Evolutionary conservation across 179 eudicot genomes (phyloP).

Genomic region (Heliamphora pulchella): DNA sequence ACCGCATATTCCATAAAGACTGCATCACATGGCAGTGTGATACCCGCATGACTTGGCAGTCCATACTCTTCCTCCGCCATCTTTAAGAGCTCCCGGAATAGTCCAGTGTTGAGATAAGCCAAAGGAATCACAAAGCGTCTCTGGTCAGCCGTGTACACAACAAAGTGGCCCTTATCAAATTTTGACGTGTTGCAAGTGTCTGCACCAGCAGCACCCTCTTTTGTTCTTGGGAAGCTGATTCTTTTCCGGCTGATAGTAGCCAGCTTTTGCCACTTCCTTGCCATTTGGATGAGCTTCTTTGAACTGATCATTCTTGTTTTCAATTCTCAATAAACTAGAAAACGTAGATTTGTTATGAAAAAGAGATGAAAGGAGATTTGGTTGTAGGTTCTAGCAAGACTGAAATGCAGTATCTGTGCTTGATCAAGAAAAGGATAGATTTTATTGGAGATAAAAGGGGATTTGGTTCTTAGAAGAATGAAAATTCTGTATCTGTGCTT

Average conservation of each 20-base stretch:
- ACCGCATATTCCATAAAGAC: slow-evolving; percentile 26
- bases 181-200: background rate
- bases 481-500: background rate
- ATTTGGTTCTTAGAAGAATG: background rate
- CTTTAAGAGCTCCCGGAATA: slow-evolving; percentile 27
- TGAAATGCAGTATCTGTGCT: no score
- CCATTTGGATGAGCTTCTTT: slow-evolving; percentile 28
- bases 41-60: slow-evolving; percentile 29
- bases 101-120: slow-evolving; percentile 17
- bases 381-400: background rate
- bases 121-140: slow-evolving; percentile 35
- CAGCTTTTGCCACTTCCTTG: slow-evolving; percentile 33
- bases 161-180: slow-evolving; percentile 32
- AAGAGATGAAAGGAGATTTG: background rate
- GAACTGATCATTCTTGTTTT: background rate
- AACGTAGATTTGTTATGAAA: background rate
- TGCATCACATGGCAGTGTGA: slow-evolving; percentile 38
- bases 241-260: slow-evolving; percentile 26
- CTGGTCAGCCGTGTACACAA: slow-evolving; percentile 29
- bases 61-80: slow-evolving; percentile 50
- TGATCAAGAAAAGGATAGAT: no score
- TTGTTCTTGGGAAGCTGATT: slow-evolving; percentile 21
- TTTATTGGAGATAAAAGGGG: background rate
- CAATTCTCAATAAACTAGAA: background rate
- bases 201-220: background rate